These are phyloP conservation scores for Neonectria hederae DNA, from an alignment of 2,329 filamentous ascomycete genomes.

Conservation along the genomic window DNA sequence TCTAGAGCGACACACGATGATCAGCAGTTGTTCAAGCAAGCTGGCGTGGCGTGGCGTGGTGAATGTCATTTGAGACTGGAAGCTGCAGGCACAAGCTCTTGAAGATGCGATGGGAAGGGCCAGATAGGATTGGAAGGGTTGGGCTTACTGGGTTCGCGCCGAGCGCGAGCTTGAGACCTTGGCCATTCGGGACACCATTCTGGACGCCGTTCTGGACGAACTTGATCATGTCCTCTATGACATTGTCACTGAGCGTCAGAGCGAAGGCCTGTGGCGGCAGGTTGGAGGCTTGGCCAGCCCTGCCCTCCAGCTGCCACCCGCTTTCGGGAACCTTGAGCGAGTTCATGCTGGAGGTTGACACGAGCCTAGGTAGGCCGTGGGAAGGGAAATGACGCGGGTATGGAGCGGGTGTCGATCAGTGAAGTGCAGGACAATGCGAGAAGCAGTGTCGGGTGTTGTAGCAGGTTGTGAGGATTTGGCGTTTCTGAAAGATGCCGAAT, in stretches of 20 bases:
- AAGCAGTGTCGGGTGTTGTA: conserved; percentile 22
- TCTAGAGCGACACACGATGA: conserved; percentile 48
- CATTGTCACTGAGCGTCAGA: conserved; percentile 64
- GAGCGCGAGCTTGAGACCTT: conserved; percentile 65
- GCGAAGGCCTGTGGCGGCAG: conserved; percentile 66
- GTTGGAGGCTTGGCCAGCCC: conserved; percentile 53
- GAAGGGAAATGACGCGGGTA: conserved; percentile 42
- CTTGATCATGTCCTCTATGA: conserved; percentile 71
- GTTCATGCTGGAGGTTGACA: conserved; percentile 55
- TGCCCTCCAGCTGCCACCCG: conserved; percentile 66
- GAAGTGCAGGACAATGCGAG: conserved; percentile 21
- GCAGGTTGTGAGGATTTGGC: conserved; percentile 17
- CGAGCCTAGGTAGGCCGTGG: conserved; percentile 42
- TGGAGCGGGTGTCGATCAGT: conserved; percentile 40
- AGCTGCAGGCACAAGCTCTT: not conserved
- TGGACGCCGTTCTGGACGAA: conserved; percentile 55
- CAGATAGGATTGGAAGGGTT: conserved; percentile 28
- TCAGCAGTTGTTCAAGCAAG: conserved; percentile 25
- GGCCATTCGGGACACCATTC: conserved; percentile 49
- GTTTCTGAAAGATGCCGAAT: conserved; percentile 4
- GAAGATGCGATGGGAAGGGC: not conserved
- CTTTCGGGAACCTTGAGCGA: conserved; percentile 65
- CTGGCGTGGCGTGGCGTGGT: not conserved
- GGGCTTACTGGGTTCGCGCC: conserved; percentile 68
- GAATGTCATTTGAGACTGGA: not conserved